Evolutionary conservation across 306 rosid species (phyloP).

Genomic region (Luffa aegyptiaca): DNA sequence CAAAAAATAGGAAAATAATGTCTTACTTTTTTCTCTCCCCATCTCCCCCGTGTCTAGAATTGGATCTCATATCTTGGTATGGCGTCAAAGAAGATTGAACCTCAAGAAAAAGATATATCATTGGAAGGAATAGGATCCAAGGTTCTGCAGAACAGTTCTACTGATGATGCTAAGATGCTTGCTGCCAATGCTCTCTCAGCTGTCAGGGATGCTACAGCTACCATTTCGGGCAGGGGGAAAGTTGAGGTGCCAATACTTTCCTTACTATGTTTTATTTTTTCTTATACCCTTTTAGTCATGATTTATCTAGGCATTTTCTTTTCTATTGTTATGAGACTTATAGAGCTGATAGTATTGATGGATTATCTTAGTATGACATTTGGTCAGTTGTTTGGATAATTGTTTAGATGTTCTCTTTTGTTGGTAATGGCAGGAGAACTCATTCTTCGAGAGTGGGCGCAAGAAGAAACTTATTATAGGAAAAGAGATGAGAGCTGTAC

Average conservation of each 20-base stretch:
- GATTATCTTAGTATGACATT: not conserved
- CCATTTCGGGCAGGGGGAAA: conserved; percentile 56
- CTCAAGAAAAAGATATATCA: conserved; percentile 23
- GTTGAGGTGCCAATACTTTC: conserved; percentile 45
- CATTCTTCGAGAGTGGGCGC: not conserved
- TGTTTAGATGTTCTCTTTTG: not conserved
- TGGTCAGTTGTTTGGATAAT: not conserved
- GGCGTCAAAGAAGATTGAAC: conserved; percentile 41
- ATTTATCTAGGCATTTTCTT: not conserved
- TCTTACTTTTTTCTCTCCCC: not conserved
- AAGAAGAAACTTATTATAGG: not conserved
- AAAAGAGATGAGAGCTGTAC: not conserved
- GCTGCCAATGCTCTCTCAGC: conserved; percentile 85
- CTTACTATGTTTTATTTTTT: not conserved
- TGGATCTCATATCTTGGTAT: conserved; percentile 79
- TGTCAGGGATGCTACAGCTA: conserved; percentile 36
- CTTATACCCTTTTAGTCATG: not conserved
- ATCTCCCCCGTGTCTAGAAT: conserved; percentile 24
- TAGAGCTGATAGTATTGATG: not conserved
- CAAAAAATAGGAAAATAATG: not conserved
- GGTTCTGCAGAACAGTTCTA: conserved; percentile 25
- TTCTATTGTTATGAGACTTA: not conserved
- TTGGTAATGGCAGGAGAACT: not conserved
- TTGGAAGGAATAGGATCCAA: conserved; percentile 18
- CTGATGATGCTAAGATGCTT: conserved; percentile 57